Evolutionary conservation across 768 basidiomycete genomes (phyloP), one percentile per base, ranked within the genome.

Genomic region (Pleurotus tuber-regium): DNA sequence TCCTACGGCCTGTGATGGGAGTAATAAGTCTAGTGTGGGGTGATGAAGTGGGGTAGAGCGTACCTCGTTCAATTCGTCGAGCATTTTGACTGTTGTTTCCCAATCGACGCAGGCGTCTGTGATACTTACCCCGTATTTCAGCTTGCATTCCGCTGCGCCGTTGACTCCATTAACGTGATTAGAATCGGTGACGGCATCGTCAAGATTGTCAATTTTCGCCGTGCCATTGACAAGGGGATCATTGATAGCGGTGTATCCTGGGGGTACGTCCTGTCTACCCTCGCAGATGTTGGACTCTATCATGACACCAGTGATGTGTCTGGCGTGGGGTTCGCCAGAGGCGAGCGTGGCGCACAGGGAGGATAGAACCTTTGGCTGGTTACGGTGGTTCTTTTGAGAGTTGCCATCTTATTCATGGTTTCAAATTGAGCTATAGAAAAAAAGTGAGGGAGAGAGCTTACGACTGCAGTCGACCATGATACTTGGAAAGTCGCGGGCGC

Each of bases 41-140:
- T n/a, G n/a, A n/a, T n/a, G n/a, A n/a, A n/a, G 26, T 7, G 9
- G 16, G 28, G 28, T 12, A 46, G 26, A 19, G 29, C 29, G n/a
- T 3, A 48, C 97, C 61, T 85, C 80, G n/a, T 96, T 82, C 16
- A 99, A 78, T 43, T 87, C 82, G 43, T 98, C 86, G 44, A 99
- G 76, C 1, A 83, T 75, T 2, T 85, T 84, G 4, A 94, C 75
- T 2, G 96, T 96, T 59, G 80, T 80, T 60, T 92, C 85, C 93
- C 94, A 98, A 36, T 87, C 86, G 43, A 98, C 77, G 68, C 91
- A 96, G 7, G 87, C 88, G 68, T 93, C 91, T 19, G 93, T 94
- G 4, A 95, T 89, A 6, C 87, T 89, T 64, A 87, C 84, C 23
- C 93, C 93, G 61, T 92, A 92, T 61, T 77, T 85, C 40, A 96